Percentiles rank a stretch among this genome's conserved stretches.
Evolutionary conservation across 106 monocot species (phyloP).

Genomic region (Cymbidium sinense): DNA sequence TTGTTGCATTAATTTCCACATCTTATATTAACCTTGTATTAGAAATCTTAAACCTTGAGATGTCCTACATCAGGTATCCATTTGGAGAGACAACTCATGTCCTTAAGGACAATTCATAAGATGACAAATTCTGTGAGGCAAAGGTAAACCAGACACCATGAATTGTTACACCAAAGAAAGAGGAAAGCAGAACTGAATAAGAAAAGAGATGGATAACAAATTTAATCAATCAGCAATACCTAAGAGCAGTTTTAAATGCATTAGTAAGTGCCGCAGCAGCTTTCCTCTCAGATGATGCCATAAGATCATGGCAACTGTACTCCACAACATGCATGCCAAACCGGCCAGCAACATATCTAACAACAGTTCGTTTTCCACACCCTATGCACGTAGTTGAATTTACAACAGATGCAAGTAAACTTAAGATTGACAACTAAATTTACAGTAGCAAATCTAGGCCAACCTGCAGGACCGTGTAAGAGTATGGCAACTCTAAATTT

Average conservation of each 20-base stretch:
- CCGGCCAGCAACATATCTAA: constrained; percentile 51
- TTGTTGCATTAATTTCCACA: not conserved
- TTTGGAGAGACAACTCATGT: not conserved
- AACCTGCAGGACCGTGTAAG: constrained; percentile 75
- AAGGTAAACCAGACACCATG: not conserved
- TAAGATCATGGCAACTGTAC: constrained; percentile 83
- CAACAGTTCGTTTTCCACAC: constrained; percentile 84
- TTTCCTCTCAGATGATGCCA: constrained; percentile 61
- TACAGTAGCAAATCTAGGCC: not conserved
- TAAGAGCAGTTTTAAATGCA: constrained; percentile 61
- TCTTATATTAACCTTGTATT: not conserved
- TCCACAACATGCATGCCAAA: constrained; percentile 90
- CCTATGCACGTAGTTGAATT: constrained; percentile 33
- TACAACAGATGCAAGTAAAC: not conserved
- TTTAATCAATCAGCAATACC: constrained; percentile 24
- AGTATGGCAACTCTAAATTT: constrained; percentile 73
- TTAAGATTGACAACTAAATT: constrained; percentile 1
- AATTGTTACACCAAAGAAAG: not conserved
- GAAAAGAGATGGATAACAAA: not conserved
- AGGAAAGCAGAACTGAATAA: not conserved
- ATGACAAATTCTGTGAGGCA: not conserved
- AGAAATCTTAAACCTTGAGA: no score
- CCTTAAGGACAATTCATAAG: not conserved
- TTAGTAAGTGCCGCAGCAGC: constrained; percentile 56
- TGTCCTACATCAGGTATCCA: not conserved